Conservation (phyloP, 208 protist species). For the Phytomonas serpens region DNA sequence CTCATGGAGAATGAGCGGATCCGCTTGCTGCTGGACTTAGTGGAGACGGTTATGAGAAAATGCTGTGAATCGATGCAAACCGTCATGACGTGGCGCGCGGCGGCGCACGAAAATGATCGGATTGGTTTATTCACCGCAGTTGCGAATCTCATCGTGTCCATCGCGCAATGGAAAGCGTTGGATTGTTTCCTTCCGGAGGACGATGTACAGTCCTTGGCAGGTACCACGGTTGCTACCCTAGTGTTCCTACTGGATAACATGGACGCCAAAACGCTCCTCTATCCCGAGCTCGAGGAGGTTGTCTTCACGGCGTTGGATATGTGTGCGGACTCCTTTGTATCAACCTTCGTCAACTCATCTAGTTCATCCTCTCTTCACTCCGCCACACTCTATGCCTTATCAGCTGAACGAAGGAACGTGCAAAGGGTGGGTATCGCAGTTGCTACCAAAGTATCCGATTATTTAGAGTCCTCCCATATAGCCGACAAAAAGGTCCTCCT, state of each 20-base stretch:
- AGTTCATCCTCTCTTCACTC: constrained; percentile 42
- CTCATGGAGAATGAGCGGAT: constrained; percentile 31
- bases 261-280: constrained; percentile 34
- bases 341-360: constrained; percentile 38
- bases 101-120: constrained; percentile 39
- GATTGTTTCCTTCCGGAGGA: constrained; percentile 58
- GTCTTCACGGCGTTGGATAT: constrained; percentile 56
- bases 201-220: constrained; percentile 22
- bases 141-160: constrained; percentile 36
- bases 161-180: constrained; percentile 61
- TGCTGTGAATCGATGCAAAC: constrained; percentile 12
- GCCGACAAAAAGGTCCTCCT: constrained; percentile 15
- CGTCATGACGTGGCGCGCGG: constrained; percentile 23
- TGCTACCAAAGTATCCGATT: constrained; percentile 30
- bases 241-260: constrained; percentile 42
- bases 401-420: constrained; percentile 28
- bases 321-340: constrained; percentile 54
- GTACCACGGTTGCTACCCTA: constrained; percentile 28
- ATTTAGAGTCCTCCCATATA: constrained; percentile 18
- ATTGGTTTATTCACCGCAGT: constrained; percentile 30
- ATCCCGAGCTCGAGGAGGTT: constrained; percentile 53
- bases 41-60: constrained; percentile 22
- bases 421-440: constrained; percentile 62
- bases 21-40: constrained; percentile 23
- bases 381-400: constrained; percentile 61